Percentiles rank a stretch among this genome's conserved stretches.
These are phyloP conservation scores for Pestalotiopsis fici DNA, from an alignment of 2,329 filamentous ascomycete genomes.

Conservation along the genomic window DNA sequence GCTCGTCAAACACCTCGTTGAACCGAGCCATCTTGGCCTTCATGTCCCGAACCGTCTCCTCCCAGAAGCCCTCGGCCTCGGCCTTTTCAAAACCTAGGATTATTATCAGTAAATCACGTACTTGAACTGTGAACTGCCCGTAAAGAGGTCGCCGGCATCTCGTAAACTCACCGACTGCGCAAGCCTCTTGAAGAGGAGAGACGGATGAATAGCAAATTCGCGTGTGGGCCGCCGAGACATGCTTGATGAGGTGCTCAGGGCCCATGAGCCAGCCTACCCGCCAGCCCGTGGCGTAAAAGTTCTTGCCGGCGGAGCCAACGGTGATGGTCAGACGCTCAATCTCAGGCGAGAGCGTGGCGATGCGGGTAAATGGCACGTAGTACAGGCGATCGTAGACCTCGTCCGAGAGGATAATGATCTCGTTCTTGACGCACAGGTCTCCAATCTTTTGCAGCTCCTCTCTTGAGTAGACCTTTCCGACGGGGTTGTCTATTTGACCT, in stretches of 20 bases:
- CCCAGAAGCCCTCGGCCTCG: constrained; percentile 84
- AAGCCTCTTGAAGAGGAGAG: constrained; percentile 90
- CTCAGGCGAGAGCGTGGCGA: constrained; percentile 88
- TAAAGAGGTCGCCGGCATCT: too few relatives aligned
- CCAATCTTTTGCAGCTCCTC: constrained; percentile 84
- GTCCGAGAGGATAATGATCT: constrained; percentile 90
- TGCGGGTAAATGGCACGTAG: constrained; percentile 92
- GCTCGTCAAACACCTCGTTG: constrained; percentile 77
- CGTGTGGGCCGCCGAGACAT: constrained; percentile 90
- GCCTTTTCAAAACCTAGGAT: constrained; percentile 77
- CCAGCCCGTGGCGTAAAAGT: constrained; percentile 98
- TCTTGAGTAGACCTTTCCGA: constrained; percentile 91
- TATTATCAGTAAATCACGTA: not conserved
- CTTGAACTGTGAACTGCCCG: too few relatives aligned
- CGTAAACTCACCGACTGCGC: constrained; percentile 67
- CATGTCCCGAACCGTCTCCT: constrained; percentile 81
- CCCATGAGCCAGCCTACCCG: constrained; percentile 94
- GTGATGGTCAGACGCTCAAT: constrained; percentile 87
- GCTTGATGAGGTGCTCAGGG: constrained; percentile 82
- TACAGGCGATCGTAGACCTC: constrained; percentile 94
- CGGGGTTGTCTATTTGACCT: constrained; percentile 70
- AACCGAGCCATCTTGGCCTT: constrained; percentile 84
- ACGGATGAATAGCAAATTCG: constrained; percentile 95
- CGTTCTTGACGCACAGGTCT: constrained; percentile 85
- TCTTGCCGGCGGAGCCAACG: constrained; percentile 95